Evolutionary conservation across 2,329 filamentous ascomycete species (phyloP), one percentile per base, ranked within the genome.

Genomic region (Juglanconis oblonga): DNA sequence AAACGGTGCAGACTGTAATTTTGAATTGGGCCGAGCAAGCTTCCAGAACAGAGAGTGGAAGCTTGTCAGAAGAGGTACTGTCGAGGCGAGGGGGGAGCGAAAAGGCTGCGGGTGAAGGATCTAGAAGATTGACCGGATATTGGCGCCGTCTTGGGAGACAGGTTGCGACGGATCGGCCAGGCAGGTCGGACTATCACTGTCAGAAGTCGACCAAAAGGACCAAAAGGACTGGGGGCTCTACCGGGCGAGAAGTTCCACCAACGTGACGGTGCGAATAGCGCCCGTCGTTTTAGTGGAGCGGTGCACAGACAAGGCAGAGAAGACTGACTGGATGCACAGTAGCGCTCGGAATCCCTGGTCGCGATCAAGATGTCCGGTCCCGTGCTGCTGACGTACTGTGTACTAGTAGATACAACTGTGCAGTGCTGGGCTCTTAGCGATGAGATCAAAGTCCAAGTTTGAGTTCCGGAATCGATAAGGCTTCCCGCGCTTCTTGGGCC

Each of bases 11-110:
- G 57, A 50, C 48, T 51, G 48, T 40, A 59, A 59, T 53, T 40
- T 56, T 52, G 40, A 11, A 13, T 42, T 35, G 17, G 33, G 31
- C 35, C 45, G 47, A 32, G 17, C 17, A 59, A 31, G 57, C 61
- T 61, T 62, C 61, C 61, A 62, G 57, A 62, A 61, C 36, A 49
- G 57, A 52, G 51, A 40, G 54, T 59, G 50, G 56, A 62, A 59
- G 59, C 38, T 53, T 29, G 51, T 48, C 55, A 51, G 45, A 57
- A 50, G 40, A 47, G 35, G 17, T 4, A 42, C 49, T 36, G 17
- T 53, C 35, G 57, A 49, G 33, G 40, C 35, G 32, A 44, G 14
- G 48, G 44, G 14, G 52, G 52, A 48, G 35, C 24, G 40, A 40
- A 42, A 50, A 50, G 51, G 36, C 55, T 60, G 47, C 24, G 24